Evolutionary conservation across 1,139 yeast species (phyloP).

Genomic region (Geotrichum aggregatum): DNA sequence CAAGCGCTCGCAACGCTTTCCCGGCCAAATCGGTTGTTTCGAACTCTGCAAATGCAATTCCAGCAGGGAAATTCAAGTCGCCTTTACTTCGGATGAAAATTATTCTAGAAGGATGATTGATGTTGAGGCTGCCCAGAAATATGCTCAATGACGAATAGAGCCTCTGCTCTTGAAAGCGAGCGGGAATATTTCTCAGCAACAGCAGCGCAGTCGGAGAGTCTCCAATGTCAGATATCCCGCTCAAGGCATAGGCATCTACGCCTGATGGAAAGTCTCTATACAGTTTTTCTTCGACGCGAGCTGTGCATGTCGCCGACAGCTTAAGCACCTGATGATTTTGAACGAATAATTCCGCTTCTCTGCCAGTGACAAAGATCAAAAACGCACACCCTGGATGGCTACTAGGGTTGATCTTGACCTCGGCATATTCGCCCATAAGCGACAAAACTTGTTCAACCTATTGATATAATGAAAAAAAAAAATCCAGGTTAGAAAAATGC

Average conservation of each 20-base stretch:
- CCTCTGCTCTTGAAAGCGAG: not conserved
- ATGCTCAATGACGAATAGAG: constrained; percentile 4
- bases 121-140: too few relatives aligned
- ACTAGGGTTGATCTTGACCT: not conserved
- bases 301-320: constrained; percentile 2
- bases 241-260: constrained; percentile 2
- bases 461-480: too few relatives aligned
- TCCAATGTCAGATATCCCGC: constrained; percentile 17
- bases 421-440: constrained; percentile 2
- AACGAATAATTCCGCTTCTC: constrained; percentile 10
- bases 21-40: constrained; percentile 7
- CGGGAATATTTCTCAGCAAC: constrained; percentile 13
- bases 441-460: constrained; percentile 8
- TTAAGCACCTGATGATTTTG: not conserved
- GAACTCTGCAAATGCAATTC: constrained; percentile 21
- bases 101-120: constrained; percentile 8
- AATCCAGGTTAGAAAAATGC: too few relatives aligned
- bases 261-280: constrained; percentile 4
- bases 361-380: not conserved
- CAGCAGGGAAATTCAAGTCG: constrained; percentile 10
- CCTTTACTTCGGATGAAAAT: constrained; percentile 12
- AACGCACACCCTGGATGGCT: constrained; percentile 10
- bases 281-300: constrained; percentile 1
- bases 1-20: constrained; percentile 6
- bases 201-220: constrained; percentile 16